Percentiles rank a stretch among this genome's conserved stretches.
phyloP scores from a whole-genome alignment of 2,329 filamentous ascomycete genomes.

The Penicillium brevicompactum region DNA sequence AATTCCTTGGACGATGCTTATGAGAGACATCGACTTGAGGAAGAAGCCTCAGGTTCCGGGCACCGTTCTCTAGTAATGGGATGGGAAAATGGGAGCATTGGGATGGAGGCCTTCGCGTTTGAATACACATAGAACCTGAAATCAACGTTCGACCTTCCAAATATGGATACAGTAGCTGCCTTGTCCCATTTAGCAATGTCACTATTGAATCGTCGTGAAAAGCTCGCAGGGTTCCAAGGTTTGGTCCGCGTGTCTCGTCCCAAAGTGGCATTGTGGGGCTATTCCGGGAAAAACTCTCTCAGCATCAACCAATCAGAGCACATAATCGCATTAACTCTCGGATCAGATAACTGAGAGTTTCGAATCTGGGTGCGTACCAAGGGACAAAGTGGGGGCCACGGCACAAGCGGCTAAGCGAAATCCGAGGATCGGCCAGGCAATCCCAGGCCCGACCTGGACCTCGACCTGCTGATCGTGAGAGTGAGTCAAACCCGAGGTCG shows the following conservation, averaged over 20 bases:
- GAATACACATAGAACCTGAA: not conserved
- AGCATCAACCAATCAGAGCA: not conserved
- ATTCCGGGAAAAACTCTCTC: not conserved
- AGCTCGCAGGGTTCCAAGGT: not conserved
- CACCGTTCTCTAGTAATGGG: constrained; percentile 48
- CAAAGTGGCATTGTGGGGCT: not conserved
- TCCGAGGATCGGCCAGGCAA: not conserved
- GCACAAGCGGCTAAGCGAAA: constrained; percentile 2
- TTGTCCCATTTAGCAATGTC: not conserved
- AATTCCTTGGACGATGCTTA: constrained; percentile 49
- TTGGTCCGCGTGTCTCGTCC: not conserved
- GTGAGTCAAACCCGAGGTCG: not conserved
- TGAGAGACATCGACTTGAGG: constrained; percentile 54
- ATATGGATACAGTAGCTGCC: not conserved
- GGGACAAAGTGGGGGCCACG: not conserved
- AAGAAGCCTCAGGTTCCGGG: constrained; percentile 55
- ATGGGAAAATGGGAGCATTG: not conserved
- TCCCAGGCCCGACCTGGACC: not conserved
- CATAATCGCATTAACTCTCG: not conserved
- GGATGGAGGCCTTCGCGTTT: not conserved
- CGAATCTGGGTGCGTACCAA: not conserved
- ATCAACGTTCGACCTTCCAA: not conserved
- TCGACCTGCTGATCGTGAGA: not conserved
- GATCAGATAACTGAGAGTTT: constrained; percentile 6
- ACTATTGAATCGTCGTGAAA: not conserved